A percentile compares a stretch with the other conserved stretches of the same genome.
phyloP scores from a whole-genome alignment of 2,329 filamentous ascomycete genomes.

The Immersiporthe knoxdaviesiana region DNA sequence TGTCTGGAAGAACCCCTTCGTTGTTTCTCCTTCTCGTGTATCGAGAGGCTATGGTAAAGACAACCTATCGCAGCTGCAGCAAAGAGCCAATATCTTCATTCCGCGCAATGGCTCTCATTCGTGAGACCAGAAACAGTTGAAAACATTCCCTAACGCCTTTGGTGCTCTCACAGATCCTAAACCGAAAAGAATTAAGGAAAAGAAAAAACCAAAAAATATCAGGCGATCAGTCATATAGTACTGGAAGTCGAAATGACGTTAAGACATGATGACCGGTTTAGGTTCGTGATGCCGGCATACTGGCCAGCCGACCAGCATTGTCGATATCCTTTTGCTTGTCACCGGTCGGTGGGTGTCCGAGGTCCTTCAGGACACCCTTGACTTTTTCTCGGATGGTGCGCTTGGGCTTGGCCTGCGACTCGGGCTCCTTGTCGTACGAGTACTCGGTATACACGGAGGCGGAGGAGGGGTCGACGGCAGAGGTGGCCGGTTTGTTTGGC shows the following conservation, averaged over 20 bases:
- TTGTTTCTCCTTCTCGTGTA: background rate
- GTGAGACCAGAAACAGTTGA: no score
- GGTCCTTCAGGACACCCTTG: slow-evolving; percentile 28
- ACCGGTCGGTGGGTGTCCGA: slow-evolving; percentile 12
- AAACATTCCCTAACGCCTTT: background rate
- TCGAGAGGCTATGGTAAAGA: background rate
- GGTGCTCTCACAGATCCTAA: no score
- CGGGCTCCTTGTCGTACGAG: slow-evolving; percentile 37
- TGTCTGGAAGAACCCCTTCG: no score
- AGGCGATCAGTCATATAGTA: background rate
- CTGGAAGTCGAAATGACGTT: background rate
- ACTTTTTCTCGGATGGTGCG: slow-evolving; percentile 25
- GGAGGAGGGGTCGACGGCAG: slow-evolving; percentile 31
- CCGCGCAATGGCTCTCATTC: background rate
- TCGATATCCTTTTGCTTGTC: slow-evolving; percentile 16
- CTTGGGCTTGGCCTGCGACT: slow-evolving; percentile 21
- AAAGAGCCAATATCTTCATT: background rate
- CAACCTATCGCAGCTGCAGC: background rate
- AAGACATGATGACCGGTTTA: background rate
- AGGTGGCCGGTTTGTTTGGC: background rate
- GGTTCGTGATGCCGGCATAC: slow-evolving; percentile 21
- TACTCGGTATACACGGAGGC: slow-evolving; percentile 39
- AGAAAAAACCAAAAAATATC: background rate
- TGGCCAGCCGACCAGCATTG: slow-evolving; percentile 13
- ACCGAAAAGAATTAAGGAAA: no score